Evolutionary conservation across 2,329 filamentous ascomycete species (phyloP), one percentile per base, ranked within the genome.

Genomic region (Venturia asperata): DNA sequence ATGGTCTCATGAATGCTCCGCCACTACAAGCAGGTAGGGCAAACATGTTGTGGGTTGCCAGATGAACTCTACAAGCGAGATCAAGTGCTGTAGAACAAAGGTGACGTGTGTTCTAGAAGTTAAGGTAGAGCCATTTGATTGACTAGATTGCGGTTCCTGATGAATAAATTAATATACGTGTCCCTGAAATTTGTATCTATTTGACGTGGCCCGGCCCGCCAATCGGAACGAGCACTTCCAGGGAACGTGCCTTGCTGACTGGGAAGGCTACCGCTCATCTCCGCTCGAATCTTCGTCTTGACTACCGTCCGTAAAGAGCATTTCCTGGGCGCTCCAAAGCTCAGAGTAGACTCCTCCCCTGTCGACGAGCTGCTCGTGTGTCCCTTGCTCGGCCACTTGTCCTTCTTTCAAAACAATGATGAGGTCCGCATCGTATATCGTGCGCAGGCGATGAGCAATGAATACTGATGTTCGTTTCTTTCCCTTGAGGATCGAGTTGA

Each of bases 391-490:
- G 2, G 87, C 91, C n/a, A 97, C 92, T 17, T 80, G 81, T 0
- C 94, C 94, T 67, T 90, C 87, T 73, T 87, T 88, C 65, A 97
- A 79, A 45, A 97, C 94, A 71, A 97, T 92, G 70, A 97, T 97
- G 70, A 92, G 80, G 76, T 97, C 82, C 47, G 90, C 90, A 72
- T 97, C 94, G 72, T 90, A 96, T 69, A 99, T 97, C 0, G 94
- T 97, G 63, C 93, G 85, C 67, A 99, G 78, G 21, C 94, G 85
- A 76, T 97, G 94, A 7, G 94, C 94, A 5, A 99, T 89, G 73
- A 97, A 97, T 0, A 99, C 90, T 70, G 92, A 97, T 0, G 94
- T 97, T 65, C 92, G 85, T 3, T 81, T 81, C 79, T 96, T 96
- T 72, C 96, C 92, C 70, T 88, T 89, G 64, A 97, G 79, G 64